These are phyloP conservation scores for Xylaria sp. DNA, from an alignment of 2,329 filamentous ascomycete species.

Conservation along the genomic window DNA sequence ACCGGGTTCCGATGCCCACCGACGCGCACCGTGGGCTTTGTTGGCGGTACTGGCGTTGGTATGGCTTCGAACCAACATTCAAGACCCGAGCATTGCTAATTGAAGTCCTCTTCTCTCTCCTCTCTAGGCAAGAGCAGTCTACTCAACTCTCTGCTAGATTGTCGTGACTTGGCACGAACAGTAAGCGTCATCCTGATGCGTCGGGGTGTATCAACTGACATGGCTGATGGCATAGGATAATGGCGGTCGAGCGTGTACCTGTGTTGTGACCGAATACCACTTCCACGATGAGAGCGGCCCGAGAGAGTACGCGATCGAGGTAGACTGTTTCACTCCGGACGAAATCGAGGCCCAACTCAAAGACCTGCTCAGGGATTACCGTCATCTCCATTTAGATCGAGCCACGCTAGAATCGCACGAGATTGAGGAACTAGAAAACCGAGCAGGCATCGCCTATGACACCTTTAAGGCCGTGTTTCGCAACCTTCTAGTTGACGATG, in stretches of 20 bases:
- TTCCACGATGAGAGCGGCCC: constrained; percentile 29
- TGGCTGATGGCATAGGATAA: constrained; percentile 34
- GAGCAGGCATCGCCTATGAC: constrained; percentile 33
- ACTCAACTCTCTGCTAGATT: constrained; percentile 44
- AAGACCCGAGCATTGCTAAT: not conserved
- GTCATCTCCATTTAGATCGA: constrained; percentile 31
- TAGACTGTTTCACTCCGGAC: constrained; percentile 31
- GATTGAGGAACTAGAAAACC: constrained; percentile 23
- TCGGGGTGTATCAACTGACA: not conserved
- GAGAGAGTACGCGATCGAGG: constrained; percentile 32
- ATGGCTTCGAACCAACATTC: constrained; percentile 11
- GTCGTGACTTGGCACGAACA: constrained; percentile 35
- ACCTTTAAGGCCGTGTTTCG: constrained; percentile 38
- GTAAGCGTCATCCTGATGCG: constrained; percentile 31
- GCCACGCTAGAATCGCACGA: constrained; percentile 22
- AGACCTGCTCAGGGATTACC: constrained; percentile 35
- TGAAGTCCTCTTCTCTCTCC: not conserved
- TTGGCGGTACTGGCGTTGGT: constrained; percentile 46
- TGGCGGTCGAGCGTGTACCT: constrained; percentile 42
- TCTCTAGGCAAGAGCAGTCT: constrained; percentile 43
- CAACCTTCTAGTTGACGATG: constrained; percentile 18
- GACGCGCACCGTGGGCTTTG: constrained; percentile 40
- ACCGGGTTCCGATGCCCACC: constrained; percentile 36
- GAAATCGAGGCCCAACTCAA: constrained; percentile 34
- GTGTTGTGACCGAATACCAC: constrained; percentile 43